Base-by-base conservation (phyloP, 441 rosid genomes). In the Eruca vesicaria region DNA sequence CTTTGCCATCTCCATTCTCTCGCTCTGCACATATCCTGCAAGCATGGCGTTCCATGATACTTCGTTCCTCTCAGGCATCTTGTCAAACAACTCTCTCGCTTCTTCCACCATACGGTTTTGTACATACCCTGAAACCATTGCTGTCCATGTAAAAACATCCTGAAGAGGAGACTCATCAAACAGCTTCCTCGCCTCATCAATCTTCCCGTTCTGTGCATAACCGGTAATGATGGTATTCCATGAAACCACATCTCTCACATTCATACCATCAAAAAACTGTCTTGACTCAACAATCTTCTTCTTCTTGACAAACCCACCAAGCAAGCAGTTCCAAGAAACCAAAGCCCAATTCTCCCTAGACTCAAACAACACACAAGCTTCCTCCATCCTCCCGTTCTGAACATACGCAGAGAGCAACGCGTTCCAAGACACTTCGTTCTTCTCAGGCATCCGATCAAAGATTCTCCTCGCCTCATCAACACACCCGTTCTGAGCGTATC, bases 1-100 rank as follows among this genome's bases (percentile, higher is more conserved):
- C 80, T 76, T 81, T 11, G 96, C 96, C 83, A 74, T 79, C 73
- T 82, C 89, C 86, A 90, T 84, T 81, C 57, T 83, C 82, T 80
- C 83, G 9, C 73, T 56, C 79, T 89, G 89, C 35, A 84, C 96
- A 80, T 87, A 90, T 45, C 94, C 96, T 2, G 89, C 88, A 81
- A 88, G 81, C 90, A 90, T 90, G n/a, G 95, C 91, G 73, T 90
- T 88, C 91, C 92, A 90, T 12, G 95, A 86, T 15, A 88, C 81
- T 57, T 83, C 75, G 79, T 88, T 88, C 84, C 88, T 88, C 65
- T 66, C 85, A 1, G 94, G 90, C 94, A 90, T 87, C 63, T 73
- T 53, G 7, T 89, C 92, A 15, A 89, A 90, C 63, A 84, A 52
- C 33, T 72, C 79, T 52, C 89, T 85, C 7, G 92, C 96, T 63